Base-by-base conservation (phyloP, 441 rosid genomes). In the Heliophila coronopifolia region DNA sequence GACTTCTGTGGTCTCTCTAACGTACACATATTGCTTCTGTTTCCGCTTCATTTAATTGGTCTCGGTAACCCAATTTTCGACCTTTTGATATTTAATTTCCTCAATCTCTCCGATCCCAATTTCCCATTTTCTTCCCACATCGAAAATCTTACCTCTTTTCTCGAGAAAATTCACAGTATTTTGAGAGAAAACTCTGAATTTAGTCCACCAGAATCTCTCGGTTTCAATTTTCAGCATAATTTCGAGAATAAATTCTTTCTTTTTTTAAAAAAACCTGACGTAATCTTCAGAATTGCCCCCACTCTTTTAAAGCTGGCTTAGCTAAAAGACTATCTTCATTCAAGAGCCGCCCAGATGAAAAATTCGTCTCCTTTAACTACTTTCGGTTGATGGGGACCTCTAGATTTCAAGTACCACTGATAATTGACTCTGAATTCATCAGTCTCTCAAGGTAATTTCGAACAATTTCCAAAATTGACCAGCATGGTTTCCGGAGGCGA, bases 31-130 rank as follows among this genome's bases (percentile, higher is more conserved):
- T 27, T 16, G 40, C 33, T 11, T 28, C 56, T 30, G 19, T 56
- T 58, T 58, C 63, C 37, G n/a, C n/a, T n/a, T n/a, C n/a, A n/a
- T n/a, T 58, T 47, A 47, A 58, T 47, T 58, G n/a, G 38, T 3
- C n/a, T 36, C 17, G 9, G 33, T 58, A 27, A 16, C 38, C 46
- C 14, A 27, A 12, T 9, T 18, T 7, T n/a, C 22, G 3, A n/a
- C 54, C 33, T 58, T 38, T 48, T 28, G 9, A 8, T 2, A 15
- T 58, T 48, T 15, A 38, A 27, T 26, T 7, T 14, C 19, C 30
- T 57, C 27, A 23, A n/a, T 3, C 15, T 16, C 53, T 37, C 63
- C 13, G 63, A 58, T 39, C 56, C 41, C 57, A 32, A 49, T 28
- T 54, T 41, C 6, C 7, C 14, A 11, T n/a, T n/a, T n/a, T n/a